Percentiles rank a stretch among this genome's conserved stretches.
These are phyloP conservation scores for Poteriospumella lacustris DNA, from an alignment of 108 stramenopile species.

Conservation along the genomic window DNA sequence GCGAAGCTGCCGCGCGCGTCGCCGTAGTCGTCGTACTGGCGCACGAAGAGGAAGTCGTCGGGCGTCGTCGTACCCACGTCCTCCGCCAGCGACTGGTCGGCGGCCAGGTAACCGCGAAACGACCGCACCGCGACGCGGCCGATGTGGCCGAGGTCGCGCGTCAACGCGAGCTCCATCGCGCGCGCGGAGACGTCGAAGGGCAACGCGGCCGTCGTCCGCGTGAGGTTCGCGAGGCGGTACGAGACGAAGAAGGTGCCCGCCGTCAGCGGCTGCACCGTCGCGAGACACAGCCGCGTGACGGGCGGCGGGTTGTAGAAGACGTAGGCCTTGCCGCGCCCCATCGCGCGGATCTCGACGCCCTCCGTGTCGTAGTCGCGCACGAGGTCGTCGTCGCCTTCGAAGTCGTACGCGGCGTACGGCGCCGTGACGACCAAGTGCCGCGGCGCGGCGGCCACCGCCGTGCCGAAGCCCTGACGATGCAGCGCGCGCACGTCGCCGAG, in stretches of 20 bases:
- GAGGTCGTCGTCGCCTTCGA: conserved; percentile 28
- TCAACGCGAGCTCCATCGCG: background rate
- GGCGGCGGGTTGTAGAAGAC: conserved; percentile 57
- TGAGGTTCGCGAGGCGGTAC: too few relatives aligned
- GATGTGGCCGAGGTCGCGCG: too few relatives aligned
- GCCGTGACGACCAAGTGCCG: conserved; percentile 45
- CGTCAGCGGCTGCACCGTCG: background rate
- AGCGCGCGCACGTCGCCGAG: conserved; percentile 22
- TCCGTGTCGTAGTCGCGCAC: conserved; percentile 41
- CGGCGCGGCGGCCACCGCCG: conserved; percentile 52
- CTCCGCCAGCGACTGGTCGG: too few relatives aligned
- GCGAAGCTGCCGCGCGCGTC: too few relatives aligned
- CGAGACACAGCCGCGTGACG: background rate
- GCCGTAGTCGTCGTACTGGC: too few relatives aligned
- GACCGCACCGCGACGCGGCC: too few relatives aligned
- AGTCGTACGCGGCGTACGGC: conserved; percentile 46
- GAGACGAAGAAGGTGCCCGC: too few relatives aligned
- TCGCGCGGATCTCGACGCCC: conserved; percentile 25
- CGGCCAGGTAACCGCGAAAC: too few relatives aligned
- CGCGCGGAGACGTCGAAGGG: background rate
- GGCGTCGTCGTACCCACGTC: too few relatives aligned
- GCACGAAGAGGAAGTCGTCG: too few relatives aligned
- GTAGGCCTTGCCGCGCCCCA: conserved; percentile 58
- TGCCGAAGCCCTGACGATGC: conserved; percentile 62
- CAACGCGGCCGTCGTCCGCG: background rate